A percentile compares a stretch with the other conserved stretches of the same genome.
These are phyloP conservation scores for Pseudofabraea citricarpa DNA, from an alignment of 2,329 filamentous ascomycete genomes.

Conservation along the genomic window DNA sequence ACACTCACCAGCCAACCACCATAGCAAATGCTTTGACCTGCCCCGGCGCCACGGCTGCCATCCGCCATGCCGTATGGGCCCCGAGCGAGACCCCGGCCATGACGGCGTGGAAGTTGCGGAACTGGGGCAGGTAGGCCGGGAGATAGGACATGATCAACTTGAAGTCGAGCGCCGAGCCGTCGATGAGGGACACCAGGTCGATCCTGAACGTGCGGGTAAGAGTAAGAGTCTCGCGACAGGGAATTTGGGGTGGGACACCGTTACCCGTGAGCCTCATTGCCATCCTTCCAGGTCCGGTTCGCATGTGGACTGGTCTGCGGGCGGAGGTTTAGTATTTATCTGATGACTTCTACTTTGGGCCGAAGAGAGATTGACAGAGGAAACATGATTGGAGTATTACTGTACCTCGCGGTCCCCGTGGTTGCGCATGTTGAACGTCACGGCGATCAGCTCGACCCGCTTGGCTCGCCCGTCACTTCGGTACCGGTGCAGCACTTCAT, in stretches of 20 bases:
- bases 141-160: conserved; percentile 14
- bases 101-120: conserved; percentile 12
- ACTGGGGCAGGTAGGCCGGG: conserved; percentile 13
- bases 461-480: conserved; percentile 10
- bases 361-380: not conserved
- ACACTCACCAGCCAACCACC: conserved; percentile 12
- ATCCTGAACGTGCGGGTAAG: no score
- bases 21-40: conserved; percentile 10
- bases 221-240: no score
- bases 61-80: conserved; percentile 8
- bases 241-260: no score
- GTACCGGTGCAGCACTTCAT: conserved; percentile 14
- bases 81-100: conserved; percentile 13
- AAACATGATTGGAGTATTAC: not conserved
- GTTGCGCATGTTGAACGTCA: conserved; percentile 18
- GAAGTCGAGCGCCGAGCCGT: conserved; percentile 15
- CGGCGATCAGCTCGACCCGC: conserved; percentile 11
- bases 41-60: conserved; percentile 5
- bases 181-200: conserved; percentile 11
- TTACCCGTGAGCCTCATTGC: conserved; percentile 14
- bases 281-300: conserved; percentile 14
- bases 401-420: conserved; percentile 14
- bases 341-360: not conserved
- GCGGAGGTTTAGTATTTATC: no score
- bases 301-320: conserved; percentile 8